Conservation (phyloP, 2,329 filamentous ascomycete genomes). For the Knoxdaviesia capensis region DNA sequence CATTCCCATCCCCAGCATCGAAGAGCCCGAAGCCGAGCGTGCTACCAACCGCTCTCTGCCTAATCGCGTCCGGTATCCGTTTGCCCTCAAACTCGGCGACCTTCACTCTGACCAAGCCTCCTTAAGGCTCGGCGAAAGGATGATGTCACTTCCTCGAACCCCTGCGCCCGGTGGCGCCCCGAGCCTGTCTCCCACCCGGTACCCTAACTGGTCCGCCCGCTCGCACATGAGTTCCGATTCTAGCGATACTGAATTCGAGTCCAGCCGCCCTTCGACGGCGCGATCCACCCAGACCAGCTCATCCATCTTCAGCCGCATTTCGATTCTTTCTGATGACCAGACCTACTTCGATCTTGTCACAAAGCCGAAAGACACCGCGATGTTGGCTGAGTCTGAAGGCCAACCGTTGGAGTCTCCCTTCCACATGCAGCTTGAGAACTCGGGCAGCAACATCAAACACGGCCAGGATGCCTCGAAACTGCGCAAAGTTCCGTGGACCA, state of each 20-base stretch:
- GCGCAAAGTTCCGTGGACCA: slow-evolving; percentile 40
- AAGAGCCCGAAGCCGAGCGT: slow-evolving; percentile 24
- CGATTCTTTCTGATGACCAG: slow-evolving; percentile 33
- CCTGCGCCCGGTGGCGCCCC: slow-evolving; percentile 27
- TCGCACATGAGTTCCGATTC: slow-evolving; percentile 36
- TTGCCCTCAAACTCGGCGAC: slow-evolving; percentile 14
- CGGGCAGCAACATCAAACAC: slow-evolving; percentile 2
- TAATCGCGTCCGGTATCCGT: too few relatives aligned
- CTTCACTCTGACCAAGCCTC: slow-evolving; percentile 12
- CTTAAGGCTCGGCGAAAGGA: slow-evolving; percentile 16
- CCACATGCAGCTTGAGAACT: too few relatives aligned
- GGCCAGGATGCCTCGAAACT: slow-evolving; percentile 9
- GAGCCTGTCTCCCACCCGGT: slow-evolving; percentile 23
- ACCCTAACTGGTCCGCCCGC: slow-evolving; percentile 38
- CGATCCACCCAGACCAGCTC: slow-evolving; percentile 37
- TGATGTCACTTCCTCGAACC: slow-evolving; percentile 37
- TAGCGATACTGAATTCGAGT: slow-evolving; percentile 36
- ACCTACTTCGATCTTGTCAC: slow-evolving; percentile 28
- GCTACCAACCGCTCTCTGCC: slow-evolving; percentile 15
- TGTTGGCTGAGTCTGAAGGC: too few relatives aligned
- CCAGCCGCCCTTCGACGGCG: slow-evolving; percentile 37
- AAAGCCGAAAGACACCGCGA: background rate
- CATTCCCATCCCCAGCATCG: slow-evolving; percentile 43
- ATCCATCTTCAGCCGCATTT: slow-evolving; percentile 36
- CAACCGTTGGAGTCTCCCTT: too few relatives aligned